These are phyloP conservation scores for Angomonas deanei DNA, from an alignment of 208 protist genomes.

Conservation along the genomic window DNA sequence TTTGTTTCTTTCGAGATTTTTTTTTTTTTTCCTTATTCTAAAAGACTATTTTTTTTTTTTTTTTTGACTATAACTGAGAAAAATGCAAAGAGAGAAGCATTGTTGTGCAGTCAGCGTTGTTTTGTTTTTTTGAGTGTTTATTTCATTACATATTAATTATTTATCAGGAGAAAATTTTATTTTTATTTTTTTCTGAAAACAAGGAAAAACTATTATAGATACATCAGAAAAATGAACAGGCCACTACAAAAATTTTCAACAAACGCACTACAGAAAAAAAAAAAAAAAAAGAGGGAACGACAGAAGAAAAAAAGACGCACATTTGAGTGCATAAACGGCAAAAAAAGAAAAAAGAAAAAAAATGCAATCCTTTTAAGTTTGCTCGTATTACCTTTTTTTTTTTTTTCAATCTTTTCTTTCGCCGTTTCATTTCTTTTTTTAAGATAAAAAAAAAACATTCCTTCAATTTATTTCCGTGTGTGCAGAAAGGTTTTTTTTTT, in stretches of 20 bases:
- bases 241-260: not conserved
- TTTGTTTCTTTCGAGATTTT: constrained; percentile 9
- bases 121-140: too few species aligned
- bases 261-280: not conserved
- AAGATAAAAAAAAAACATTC: too few species aligned
- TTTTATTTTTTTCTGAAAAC: constrained; percentile 9
- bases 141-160: too few species aligned
- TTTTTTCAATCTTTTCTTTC: too few species aligned
- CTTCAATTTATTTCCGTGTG: too few species aligned
- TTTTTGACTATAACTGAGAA: too few species aligned
- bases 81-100: too few species aligned
- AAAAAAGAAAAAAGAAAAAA: constrained; percentile 1
- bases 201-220: constrained; percentile 1
- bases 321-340: not conserved
- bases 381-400: too few species aligned
- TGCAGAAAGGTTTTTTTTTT: too few species aligned
- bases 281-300: not conserved
- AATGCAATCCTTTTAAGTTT: not conserved
- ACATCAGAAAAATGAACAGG: constrained; percentile 8
- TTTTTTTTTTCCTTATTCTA: constrained; percentile 12
- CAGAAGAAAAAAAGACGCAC: constrained; percentile 4
- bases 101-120: too few species aligned
- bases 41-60: too few species aligned
- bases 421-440: too few species aligned
- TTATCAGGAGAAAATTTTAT: constrained; percentile 9